phyloP scores from a whole-genome alignment of 331 rosid genomes.

The Saraca asoca region DNA sequence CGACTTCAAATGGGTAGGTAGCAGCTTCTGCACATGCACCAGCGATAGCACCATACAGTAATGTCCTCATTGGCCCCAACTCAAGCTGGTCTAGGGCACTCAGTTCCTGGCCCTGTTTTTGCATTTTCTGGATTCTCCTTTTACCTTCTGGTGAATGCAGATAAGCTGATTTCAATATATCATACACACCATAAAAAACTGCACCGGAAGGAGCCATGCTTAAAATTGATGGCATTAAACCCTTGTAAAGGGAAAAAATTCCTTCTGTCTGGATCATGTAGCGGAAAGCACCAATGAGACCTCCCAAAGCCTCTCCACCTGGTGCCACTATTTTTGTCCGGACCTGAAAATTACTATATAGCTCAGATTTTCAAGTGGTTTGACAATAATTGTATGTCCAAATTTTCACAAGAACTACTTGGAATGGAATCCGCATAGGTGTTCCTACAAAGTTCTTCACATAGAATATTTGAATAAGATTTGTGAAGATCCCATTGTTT shows the following conservation, averaged over 20 bases:
- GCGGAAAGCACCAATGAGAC: constrained; percentile 81
- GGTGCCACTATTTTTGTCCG: constrained; percentile 94
- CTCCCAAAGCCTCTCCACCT: constrained; percentile 95
- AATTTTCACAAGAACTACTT: constrained; percentile 11
- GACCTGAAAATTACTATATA: constrained; percentile 54
- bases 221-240: constrained; percentile 81
- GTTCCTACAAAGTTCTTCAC: background rate
- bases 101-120: constrained; percentile 59
- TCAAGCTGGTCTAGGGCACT: constrained; percentile 90
- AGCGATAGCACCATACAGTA: constrained; percentile 83
- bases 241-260: constrained; percentile 91
- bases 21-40: constrained; percentile 99
- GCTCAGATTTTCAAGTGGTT: constrained; percentile 21
- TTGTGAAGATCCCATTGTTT: background rate
- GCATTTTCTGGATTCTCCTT: constrained; percentile 72
- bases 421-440: background rate
- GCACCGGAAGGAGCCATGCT: constrained; percentile 99
- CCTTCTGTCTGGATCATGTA: constrained; percentile 92
- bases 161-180: constrained; percentile 78
- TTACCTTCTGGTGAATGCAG: constrained; percentile 89
- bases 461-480: background rate
- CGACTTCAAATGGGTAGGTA: constrained; percentile 93
- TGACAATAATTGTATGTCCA: constrained; percentile 11
- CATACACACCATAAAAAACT: constrained; percentile 91
- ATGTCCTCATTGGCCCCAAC: constrained; percentile 83